Conservation (phyloP, 1,284 basidiomycete genomes). For the Amylostereum areolatum region DNA sequence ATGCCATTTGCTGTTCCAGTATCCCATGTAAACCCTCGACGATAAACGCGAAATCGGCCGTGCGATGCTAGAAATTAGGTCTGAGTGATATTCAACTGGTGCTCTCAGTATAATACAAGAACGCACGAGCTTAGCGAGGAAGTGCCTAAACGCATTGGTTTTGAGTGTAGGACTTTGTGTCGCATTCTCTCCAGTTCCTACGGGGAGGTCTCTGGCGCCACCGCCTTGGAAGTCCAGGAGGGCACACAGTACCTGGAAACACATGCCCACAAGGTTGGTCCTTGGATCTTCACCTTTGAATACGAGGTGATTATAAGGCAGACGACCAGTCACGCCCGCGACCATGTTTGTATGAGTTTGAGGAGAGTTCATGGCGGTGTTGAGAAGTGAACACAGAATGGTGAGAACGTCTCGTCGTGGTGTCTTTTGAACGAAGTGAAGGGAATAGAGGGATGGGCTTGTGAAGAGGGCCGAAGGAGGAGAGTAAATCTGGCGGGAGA, state of each 20-base stretch:
- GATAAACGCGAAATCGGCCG: constrained; percentile 82
- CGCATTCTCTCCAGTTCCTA: constrained; percentile 36
- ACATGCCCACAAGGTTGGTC: constrained; percentile 63
- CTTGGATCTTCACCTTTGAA: constrained; percentile 80
- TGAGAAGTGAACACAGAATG: constrained; percentile 84
- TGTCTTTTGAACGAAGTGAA: constrained; percentile 71
- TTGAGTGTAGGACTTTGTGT: constrained; percentile 50
- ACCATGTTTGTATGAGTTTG: constrained; percentile 43
- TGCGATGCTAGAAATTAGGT: constrained; percentile 60
- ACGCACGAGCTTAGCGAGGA: constrained; percentile 71
- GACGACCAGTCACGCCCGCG: constrained; percentile 55
- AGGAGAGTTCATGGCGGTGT: constrained; percentile 76
- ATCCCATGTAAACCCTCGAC: constrained; percentile 67
- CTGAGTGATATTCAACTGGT: constrained; percentile 7
- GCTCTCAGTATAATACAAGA: no score
- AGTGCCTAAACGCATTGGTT: constrained; percentile 87
- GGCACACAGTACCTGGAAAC: constrained; percentile 70
- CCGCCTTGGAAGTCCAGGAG: constrained; percentile 81
- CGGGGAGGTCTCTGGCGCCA: constrained; percentile 48
- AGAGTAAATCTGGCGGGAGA: constrained; percentile 85
- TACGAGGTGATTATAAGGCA: constrained; percentile 88
- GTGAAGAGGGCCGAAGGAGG: constrained; percentile 66
- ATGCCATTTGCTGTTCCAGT: constrained; percentile 69
- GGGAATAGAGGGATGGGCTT: constrained; percentile 66
- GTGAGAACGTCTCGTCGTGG: constrained; percentile 81